A percentile compares a stretch with the other conserved stretches of the same genome.
phyloP scores from a whole-genome alignment of 2,329 filamentous ascomycete genomes.

The Beauveria asiatica region DNA sequence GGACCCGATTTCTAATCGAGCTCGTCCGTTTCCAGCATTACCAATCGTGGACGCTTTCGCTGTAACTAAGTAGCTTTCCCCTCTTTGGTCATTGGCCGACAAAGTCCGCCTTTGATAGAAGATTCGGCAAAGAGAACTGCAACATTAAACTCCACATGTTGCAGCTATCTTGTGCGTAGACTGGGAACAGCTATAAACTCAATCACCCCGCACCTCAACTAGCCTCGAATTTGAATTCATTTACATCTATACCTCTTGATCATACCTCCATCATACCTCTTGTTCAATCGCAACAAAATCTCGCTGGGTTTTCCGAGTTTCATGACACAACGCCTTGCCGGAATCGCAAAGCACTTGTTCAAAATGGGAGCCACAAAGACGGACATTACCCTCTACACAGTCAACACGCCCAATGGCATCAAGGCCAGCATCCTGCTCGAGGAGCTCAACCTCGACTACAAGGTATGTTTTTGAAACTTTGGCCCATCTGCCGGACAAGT shows the following conservation, averaged over 20 bases:
- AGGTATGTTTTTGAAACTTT: slow-evolving; percentile 32
- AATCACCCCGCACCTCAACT: background rate
- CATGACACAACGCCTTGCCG: slow-evolving; percentile 21
- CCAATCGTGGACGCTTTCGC: background rate
- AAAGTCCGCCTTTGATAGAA: background rate
- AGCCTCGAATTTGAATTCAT: background rate
- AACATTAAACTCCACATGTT: background rate
- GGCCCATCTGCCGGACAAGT: no score
- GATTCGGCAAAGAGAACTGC: background rate
- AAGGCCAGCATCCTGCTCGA: slow-evolving; percentile 82
- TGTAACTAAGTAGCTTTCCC: background rate
- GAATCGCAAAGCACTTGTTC: slow-evolving; percentile 20
- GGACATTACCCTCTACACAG: slow-evolving; percentile 74
- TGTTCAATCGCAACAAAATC: background rate
- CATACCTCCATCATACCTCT: background rate
- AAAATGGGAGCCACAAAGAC: slow-evolving; percentile 30
- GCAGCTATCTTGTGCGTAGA: no score
- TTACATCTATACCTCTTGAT: background rate
- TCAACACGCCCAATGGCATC: slow-evolving; percentile 79
- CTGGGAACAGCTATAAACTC: background rate
- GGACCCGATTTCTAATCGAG: slow-evolving; percentile 6
- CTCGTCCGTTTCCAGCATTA: slow-evolving; percentile 1
- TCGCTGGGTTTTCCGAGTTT: background rate
- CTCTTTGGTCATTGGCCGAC: background rate
- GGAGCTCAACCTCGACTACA: slow-evolving; percentile 77